A percentile compares a stretch with the other conserved stretches of the same genome.
Evolutionary conservation across 495 filamentous ascomycete species (phyloP).

Genomic region (Aspergillus cavernicola): DNA sequence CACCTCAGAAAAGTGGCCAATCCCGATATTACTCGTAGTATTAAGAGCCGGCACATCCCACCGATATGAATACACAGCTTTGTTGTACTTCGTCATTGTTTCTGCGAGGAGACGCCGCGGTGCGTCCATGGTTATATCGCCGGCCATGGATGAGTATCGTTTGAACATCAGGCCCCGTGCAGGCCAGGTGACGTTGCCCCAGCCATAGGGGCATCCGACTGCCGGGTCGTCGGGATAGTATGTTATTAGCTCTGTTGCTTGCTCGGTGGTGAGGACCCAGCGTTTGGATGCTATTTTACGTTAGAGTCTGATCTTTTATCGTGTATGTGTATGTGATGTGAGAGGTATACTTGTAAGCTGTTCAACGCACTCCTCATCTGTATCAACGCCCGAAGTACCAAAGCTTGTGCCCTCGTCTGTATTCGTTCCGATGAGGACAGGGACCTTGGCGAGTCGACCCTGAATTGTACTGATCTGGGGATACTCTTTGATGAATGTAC

Average conservation of each 20-base stretch:
- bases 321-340: not conserved
- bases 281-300: conserved; percentile 34
- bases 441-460: conserved; percentile 38
- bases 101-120: conserved; percentile 50
- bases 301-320: too few species aligned
- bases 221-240: conserved; percentile 43
- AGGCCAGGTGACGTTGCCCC: conserved; percentile 44
- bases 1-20: conserved; percentile 38
- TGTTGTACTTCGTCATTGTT: conserved; percentile 37
- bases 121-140: conserved; percentile 53
- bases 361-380: conserved; percentile 39
- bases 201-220: conserved; percentile 46
- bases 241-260: conserved; percentile 28
- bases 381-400: conserved; percentile 33
- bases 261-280: conserved; percentile 27
- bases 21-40: conserved; percentile 26
- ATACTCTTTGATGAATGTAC: conserved; percentile 45
- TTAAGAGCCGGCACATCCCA: conserved; percentile 41
- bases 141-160: conserved; percentile 49
- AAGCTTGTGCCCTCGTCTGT: conserved; percentile 50
- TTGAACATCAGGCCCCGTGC: conserved; percentile 47
- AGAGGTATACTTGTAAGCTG: conserved; percentile 32
- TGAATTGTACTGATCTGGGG: conserved; percentile 33
- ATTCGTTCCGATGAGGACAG: conserved; percentile 44
- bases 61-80: conserved; percentile 55